Evolutionary conservation across 768 basidiomycete species (phyloP).

Genomic region (Neoboletus subvelutipes): DNA sequence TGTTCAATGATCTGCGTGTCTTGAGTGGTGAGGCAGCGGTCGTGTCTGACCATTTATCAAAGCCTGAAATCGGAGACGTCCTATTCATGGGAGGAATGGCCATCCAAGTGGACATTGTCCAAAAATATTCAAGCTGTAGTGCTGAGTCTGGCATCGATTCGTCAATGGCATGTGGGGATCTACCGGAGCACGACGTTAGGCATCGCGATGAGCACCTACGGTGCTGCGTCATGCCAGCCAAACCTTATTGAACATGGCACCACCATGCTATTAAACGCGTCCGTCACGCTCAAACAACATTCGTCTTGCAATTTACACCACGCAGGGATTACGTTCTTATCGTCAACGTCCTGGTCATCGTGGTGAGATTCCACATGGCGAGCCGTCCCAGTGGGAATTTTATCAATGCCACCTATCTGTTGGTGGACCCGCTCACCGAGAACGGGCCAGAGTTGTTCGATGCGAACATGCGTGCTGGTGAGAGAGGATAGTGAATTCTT

Average conservation of each 20-base stretch:
- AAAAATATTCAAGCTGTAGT: not conserved
- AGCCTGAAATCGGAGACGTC: not conserved
- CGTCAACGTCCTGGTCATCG: not conserved
- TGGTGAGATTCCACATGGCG: not conserved
- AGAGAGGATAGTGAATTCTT: not conserved
- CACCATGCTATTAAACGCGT: too few species aligned
- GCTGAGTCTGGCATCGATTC: not conserved
- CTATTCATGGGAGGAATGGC: not conserved
- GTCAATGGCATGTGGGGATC: not conserved
- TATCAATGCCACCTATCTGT: constrained; percentile 1
- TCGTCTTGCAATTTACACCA: not conserved
- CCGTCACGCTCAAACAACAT: too few species aligned
- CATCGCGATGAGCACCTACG: too few species aligned
- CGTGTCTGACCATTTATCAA: not conserved
- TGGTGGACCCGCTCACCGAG: not conserved
- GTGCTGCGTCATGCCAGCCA: too few species aligned
- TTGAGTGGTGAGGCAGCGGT: not conserved
- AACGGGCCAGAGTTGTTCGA: not conserved
- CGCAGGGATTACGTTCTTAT: not conserved
- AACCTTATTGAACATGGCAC: too few species aligned
- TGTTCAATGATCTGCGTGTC: not conserved
- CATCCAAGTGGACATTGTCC: not conserved
- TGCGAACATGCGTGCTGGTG: constrained; percentile 1
- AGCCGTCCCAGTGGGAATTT: constrained; percentile 1
- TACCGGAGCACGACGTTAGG: not conserved